Conservation (phyloP, 1,284 basidiomycete genomes). For the Microbotryomycetes sp. region DNA sequence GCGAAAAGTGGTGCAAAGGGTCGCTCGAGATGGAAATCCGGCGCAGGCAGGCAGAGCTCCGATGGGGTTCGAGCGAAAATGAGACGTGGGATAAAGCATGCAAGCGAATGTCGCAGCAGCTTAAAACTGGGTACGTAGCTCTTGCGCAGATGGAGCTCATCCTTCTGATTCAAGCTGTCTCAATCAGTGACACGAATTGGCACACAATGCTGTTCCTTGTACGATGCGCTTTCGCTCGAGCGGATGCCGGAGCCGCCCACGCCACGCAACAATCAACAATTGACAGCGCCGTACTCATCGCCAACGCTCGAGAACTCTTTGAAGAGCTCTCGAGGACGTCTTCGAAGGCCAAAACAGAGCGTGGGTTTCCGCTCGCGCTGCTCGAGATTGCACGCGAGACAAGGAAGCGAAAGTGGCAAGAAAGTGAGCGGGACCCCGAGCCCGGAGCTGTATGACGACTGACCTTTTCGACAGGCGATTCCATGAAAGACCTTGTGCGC, state of each 20-base stretch:
- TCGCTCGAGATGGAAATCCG: constrained; percentile 61
- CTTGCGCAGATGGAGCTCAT: constrained; percentile 9
- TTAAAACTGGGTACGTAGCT: constrained; percentile 41
- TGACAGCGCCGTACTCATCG: constrained; percentile 36
- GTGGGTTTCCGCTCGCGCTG: constrained; percentile 61
- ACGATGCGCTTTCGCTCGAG: constrained; percentile 47
- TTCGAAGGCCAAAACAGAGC: constrained; percentile 52
- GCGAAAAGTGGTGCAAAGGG: constrained; percentile 45
- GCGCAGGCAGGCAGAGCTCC: constrained; percentile 32
- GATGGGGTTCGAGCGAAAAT: constrained; percentile 14
- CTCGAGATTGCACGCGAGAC: constrained; percentile 46
- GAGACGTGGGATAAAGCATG: constrained; percentile 49
- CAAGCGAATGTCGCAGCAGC: constrained; percentile 52
- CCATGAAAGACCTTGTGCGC: constrained; percentile 36
- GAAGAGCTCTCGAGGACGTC: constrained; percentile 53
- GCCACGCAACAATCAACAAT: background rate
- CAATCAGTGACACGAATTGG: constrained; percentile 62
- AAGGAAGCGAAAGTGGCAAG: constrained; percentile 36
- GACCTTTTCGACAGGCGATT: constrained; percentile 6
- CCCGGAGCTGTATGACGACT: constrained; percentile 40
- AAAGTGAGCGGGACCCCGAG: constrained; percentile 40
- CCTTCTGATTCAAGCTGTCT: too few species aligned
- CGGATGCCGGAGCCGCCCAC: constrained; percentile 35
- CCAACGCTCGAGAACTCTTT: constrained; percentile 52
- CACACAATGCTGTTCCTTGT: constrained; percentile 53